Evolutionary conservation across 768 basidiomycete species (phyloP).

Genomic region (Russula foetens): DNA sequence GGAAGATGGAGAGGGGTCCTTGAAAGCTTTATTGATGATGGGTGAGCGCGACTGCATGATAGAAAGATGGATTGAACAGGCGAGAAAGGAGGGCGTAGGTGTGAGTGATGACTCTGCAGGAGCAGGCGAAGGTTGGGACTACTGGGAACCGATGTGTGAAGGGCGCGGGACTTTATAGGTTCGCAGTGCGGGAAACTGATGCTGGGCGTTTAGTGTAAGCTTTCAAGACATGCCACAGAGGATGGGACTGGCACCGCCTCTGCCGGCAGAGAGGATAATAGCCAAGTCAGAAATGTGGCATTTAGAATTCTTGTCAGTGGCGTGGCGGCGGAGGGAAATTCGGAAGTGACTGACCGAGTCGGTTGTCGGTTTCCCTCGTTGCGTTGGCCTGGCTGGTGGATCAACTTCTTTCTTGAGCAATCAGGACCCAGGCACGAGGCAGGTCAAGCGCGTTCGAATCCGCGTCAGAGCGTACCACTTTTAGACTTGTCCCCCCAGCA

Average conservation of each 20-base stretch:
- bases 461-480: no score
- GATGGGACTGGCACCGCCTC: not conserved
- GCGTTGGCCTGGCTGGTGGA: no score
- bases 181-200: not conserved
- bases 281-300: not conserved
- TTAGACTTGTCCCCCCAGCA: no score
- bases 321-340: no score
- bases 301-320: no score
- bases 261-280: not conserved
- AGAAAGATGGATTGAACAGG: not conserved
- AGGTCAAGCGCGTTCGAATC: no score
- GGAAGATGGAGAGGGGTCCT: constrained; percentile 11
- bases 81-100: not conserved
- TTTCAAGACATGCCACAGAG: not conserved
- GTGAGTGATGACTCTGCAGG: not conserved
- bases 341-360: no score
- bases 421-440: no score
- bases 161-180: no score
- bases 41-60: not conserved
- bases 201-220: constrained; percentile 7
- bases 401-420: no score
- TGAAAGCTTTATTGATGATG: constrained; percentile 1
- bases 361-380: no score
- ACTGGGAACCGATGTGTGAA: not conserved
- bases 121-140: not conserved